Evolutionary conservation across 495 filamentous ascomycete species (phyloP).

Genomic region (Lasiosphaeris hirsuta): DNA sequence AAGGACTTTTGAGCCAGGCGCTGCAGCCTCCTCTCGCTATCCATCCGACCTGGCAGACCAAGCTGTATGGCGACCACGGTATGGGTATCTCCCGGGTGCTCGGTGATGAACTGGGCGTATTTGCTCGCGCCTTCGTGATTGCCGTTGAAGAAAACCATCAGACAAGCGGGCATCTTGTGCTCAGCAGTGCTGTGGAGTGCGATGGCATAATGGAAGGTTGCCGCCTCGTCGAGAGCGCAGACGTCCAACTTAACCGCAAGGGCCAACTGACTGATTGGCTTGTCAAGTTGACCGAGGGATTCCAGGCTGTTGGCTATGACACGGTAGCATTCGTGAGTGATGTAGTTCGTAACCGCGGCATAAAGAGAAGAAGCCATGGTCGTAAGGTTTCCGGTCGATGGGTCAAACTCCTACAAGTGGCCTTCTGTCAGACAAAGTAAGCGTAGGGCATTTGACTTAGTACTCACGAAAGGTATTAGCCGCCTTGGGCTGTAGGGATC

Average conservation of each 20-base stretch:
- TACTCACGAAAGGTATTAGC: not conserved
- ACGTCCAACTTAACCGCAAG: not conserved
- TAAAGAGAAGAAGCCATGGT: not conserved
- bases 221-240: not conserved
- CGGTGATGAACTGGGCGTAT: not conserved
- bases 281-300: not conserved
- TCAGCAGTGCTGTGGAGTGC: not conserved
- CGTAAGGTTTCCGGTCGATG: slow-evolving; percentile 6
- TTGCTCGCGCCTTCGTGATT: not conserved
- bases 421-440: not conserved
- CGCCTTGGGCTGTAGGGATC: not conserved
- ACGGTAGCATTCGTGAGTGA: not conserved
- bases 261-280: slow-evolving; percentile 4
- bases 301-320: not conserved
- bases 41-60: not conserved
- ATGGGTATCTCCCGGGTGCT: not conserved
- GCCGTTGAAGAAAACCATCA: not conserved
- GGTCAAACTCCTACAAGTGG: slow-evolving; percentile 1
- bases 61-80: not conserved
- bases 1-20: slow-evolving; percentile 3
- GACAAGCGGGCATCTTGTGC: not conserved
- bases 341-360: not conserved
- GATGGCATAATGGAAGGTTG: not conserved
- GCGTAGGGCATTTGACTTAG: not conserved
- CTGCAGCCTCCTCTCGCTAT: not conserved